Evolutionary conservation across 176 grass and related monocot genomes (phyloP).

Genomic region (Eleusine coracana): DNA sequence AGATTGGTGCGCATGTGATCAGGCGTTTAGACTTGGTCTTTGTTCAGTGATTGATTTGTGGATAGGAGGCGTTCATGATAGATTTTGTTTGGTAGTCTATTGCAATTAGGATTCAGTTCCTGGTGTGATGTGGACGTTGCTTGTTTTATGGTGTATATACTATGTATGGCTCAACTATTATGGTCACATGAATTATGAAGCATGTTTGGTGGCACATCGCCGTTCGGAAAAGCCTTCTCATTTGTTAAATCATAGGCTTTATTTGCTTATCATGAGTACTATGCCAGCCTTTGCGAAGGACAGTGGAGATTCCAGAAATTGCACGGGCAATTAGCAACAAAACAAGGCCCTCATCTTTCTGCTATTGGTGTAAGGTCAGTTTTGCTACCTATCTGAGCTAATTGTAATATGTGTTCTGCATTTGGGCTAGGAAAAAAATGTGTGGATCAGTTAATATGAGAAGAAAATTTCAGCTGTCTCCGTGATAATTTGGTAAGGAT

Average conservation of each 20-base stretch:
- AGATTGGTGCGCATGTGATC: background rate
- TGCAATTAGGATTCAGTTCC: constrained; percentile 42
- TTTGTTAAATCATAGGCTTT: constrained; percentile 44
- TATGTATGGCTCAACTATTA: constrained; percentile 27
- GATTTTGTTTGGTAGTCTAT: constrained; percentile 31
- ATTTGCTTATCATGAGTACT: constrained; percentile 31
- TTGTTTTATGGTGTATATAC: constrained; percentile 31
- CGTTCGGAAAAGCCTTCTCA: constrained; percentile 23
- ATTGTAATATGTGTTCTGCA: background rate
- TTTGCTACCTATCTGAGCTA: background rate
- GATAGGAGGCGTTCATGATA: constrained; percentile 3
- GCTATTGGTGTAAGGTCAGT: constrained; percentile 5
- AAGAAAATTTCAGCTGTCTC: background rate
- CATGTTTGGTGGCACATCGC: constrained; percentile 55
- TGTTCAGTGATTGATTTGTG: constrained; percentile 33
- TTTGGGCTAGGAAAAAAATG: too few relatives aligned
- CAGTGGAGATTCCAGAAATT: constrained; percentile 18
- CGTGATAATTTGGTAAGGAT: background rate
- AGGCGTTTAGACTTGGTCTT: constrained; percentile 5
- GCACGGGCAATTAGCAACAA: background rate
- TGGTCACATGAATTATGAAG: constrained; percentile 46
- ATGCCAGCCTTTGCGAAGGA: background rate
- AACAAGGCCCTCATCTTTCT: background rate
- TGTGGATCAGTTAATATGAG: background rate
- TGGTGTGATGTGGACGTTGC: constrained; percentile 39